phyloP scores from a whole-genome alignment of 2,329 filamentous ascomycete genomes.

The Didymella keratinophila region DNA sequence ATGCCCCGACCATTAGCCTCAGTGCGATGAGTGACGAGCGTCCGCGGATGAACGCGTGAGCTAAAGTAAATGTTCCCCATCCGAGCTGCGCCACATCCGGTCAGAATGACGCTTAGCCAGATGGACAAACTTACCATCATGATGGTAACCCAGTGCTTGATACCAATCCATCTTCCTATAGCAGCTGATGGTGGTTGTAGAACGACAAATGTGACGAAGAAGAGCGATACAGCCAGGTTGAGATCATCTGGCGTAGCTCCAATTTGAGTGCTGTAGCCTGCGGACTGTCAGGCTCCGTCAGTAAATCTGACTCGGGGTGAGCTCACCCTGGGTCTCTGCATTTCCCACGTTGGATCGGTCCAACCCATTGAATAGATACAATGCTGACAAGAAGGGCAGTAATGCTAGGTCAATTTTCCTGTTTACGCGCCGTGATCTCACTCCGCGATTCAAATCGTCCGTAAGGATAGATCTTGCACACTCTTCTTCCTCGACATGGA shows the following conservation, averaged over 20 bases:
- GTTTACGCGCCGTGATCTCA: neutral
- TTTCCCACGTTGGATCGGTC: conserved; percentile 38
- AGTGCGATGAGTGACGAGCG: conserved; percentile 30
- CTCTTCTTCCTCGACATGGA: neutral
- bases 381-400: conserved; percentile 29
- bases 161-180: conserved; percentile 32
- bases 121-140: conserved; percentile 26
- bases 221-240: conserved; percentile 37
- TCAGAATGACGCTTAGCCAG: neutral
- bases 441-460: neutral
- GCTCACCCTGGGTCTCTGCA: conserved; percentile 37
- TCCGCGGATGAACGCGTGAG: conserved; percentile 34
- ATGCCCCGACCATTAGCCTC: conserved; percentile 49
- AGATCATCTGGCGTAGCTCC: conserved; percentile 32
- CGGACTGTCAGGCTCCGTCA: conserved; percentile 1
- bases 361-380: conserved; percentile 37
- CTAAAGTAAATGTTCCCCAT: conserved; percentile 36
- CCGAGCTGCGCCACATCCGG: conserved; percentile 25
- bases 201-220: conserved; percentile 37
- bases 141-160: conserved; percentile 30
- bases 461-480: neutral
- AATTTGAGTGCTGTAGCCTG: conserved; percentile 35
- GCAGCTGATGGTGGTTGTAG: conserved; percentile 34
- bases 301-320: neutral
- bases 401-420: conserved; percentile 30